Percentiles rank a stretch among this genome's conserved stretches.
Conservation (phyloP, 2,329 filamentous ascomycete species). For the Lachnellula suecica region DNA sequence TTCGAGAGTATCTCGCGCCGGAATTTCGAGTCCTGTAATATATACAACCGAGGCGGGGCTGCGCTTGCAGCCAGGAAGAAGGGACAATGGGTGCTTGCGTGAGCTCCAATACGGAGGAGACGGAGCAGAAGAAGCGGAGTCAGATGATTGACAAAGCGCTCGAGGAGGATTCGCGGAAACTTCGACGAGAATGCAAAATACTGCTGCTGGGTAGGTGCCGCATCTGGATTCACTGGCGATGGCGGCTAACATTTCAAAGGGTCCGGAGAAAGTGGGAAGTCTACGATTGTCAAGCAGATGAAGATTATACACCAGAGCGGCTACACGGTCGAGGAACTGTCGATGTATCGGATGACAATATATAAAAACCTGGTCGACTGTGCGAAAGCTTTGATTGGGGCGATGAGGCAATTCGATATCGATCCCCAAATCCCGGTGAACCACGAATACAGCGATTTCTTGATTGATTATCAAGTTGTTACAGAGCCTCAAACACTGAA, state of each 20-base stretch:
- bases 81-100: constrained; percentile 86
- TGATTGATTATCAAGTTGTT: constrained; percentile 86
- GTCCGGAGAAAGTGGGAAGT: constrained; percentile 97
- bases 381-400: constrained; percentile 86
- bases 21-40: constrained; percentile 9
- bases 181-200: constrained; percentile 99
- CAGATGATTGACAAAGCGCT: constrained; percentile 92
- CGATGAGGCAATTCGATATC: constrained; percentile 90
- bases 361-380: constrained; percentile 99
- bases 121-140: constrained; percentile 92
- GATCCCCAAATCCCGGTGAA: constrained; percentile 72
- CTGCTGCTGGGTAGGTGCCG: constrained; percentile 76
- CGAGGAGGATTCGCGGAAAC: constrained; percentile 88
- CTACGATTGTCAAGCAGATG: constrained; percentile 99
- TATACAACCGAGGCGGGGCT: constrained; percentile 22
- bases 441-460: constrained; percentile 72
- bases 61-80: constrained; percentile 27
- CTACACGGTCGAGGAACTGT: constrained; percentile 90
- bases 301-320: constrained; percentile 99
- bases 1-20: not conserved
- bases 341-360: constrained; percentile 91
- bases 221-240: constrained; percentile 1
- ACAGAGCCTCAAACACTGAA: constrained; percentile 89
- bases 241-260: constrained; percentile 52
- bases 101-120: constrained; percentile 79